Percentiles rank a stretch among this genome's conserved stretches.
These are phyloP conservation scores for Groenewaldozyma tartarivorans DNA, from an alignment of 805 yeast species.

Conservation along the genomic window DNA sequence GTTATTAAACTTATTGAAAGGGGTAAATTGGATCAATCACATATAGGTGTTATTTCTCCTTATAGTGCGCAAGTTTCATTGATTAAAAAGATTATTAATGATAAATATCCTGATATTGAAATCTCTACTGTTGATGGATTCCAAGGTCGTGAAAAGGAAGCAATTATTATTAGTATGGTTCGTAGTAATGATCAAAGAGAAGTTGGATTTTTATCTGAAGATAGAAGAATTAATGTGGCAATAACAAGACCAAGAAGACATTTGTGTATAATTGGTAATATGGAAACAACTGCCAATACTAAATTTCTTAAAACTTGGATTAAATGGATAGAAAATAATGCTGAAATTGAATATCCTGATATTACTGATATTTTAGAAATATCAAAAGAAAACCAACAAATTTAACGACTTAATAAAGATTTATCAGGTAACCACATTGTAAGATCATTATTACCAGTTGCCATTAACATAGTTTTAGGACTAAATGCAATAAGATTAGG, in stretches of 20 bases:
- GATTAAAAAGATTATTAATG: conserved; percentile 39
- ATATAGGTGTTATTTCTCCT: conserved; percentile 84
- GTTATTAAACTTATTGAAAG: conserved; percentile 38
- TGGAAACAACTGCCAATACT: conserved; percentile 48
- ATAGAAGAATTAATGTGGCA: conserved; percentile 81
- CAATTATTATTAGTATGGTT: conserved; percentile 69
- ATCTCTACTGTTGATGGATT: conserved; percentile 91
- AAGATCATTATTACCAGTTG: conserved; percentile 52
- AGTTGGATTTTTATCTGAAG: conserved; percentile 76
- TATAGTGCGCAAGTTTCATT: conserved; percentile 77
- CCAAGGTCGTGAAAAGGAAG: conserved; percentile 93
- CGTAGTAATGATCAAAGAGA: conserved; percentile 63
- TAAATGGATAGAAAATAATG: conserved; percentile 54
- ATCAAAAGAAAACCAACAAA: neutral
- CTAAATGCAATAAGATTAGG: conserved; percentile 49
- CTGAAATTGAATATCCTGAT: conserved; percentile 62
- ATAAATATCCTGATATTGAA: conserved; percentile 43
- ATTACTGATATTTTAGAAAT: conserved; percentile 21
- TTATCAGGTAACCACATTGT: conserved; percentile 33
- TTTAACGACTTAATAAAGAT: neutral
- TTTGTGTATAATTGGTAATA: conserved; percentile 76
- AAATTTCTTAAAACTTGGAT: conserved; percentile 58
- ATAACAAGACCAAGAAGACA: conserved; percentile 86
- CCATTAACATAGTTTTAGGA: conserved; percentile 51
- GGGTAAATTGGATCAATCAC: conserved; percentile 41